Percentiles rank a stretch among this genome's conserved stretches.
phyloP scores from a whole-genome alignment of 805 yeast genomes.

The Yamadazyma paraphyllophila region DNA sequence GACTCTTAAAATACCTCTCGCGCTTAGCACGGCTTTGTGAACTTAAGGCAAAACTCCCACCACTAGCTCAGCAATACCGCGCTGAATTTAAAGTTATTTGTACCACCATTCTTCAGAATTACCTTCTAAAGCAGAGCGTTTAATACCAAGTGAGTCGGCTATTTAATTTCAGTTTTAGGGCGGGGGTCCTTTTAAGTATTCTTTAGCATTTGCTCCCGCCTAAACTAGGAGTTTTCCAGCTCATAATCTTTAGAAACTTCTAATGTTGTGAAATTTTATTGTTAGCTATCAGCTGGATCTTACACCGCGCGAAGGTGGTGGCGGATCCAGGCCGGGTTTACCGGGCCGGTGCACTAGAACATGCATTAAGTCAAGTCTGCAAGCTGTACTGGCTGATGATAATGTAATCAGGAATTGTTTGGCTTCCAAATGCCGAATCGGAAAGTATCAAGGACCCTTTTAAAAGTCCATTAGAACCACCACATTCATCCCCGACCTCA shows the following conservation, averaged over 20 bases:
- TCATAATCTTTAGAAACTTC: not conserved
- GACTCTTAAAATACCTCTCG: not conserved
- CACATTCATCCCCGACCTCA: no score
- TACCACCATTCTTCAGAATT: not conserved
- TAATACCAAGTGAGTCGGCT: not conserved
- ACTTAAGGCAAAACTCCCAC: not conserved
- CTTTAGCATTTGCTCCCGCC: no score
- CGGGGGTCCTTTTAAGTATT: not conserved
- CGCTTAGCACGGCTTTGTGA: not conserved
- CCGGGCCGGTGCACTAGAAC: not conserved
- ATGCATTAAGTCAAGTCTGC: not conserved
- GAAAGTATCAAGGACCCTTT: no score
- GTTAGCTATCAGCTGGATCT: not conserved
- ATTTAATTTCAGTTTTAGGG: not conserved
- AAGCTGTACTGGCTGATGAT: no score
- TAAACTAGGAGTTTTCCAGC: not conserved
- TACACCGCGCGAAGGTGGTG: not conserved
- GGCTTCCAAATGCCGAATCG: no score
- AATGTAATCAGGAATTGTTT: no score
- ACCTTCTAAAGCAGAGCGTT: not conserved
- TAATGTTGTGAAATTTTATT: not conserved
- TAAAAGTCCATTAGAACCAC: no score
- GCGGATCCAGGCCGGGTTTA: not conserved
- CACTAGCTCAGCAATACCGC: not conserved
- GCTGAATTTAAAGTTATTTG: not conserved